These are phyloP conservation scores for Gymnopilus junonius DNA, from an alignment of 768 basidiomycete genomes.

Conservation along the genomic window DNA sequence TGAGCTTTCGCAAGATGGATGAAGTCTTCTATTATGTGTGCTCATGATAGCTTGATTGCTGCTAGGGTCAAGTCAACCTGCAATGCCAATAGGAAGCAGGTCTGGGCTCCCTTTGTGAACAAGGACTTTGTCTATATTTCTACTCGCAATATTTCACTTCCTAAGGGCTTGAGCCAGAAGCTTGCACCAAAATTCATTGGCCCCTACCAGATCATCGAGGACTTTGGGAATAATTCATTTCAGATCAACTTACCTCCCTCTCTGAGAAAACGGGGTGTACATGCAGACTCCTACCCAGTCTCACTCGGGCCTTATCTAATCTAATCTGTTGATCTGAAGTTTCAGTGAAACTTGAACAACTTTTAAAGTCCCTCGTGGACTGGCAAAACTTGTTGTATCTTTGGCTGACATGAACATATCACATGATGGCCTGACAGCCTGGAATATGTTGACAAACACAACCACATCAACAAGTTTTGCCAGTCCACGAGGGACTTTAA, in stretches of 20 bases:
- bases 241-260: conserved; percentile 8
- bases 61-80: conserved; percentile 33
- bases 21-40: conserved; percentile 30
- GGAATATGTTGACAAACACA: too few species aligned
- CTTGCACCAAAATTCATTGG: conserved; percentile 28
- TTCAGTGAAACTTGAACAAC: too few species aligned
- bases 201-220: conserved; percentile 19
- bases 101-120: conserved; percentile 13
- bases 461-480: too few species aligned
- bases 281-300: too few species aligned
- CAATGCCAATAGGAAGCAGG: conserved; percentile 30
- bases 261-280: conserved; percentile 26
- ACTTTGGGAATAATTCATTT: conserved; percentile 19
- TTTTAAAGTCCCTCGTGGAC: too few species aligned
- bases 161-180: conserved; percentile 26
- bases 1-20: conserved; percentile 19
- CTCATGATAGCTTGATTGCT: conserved; percentile 36
- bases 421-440: too few species aligned
- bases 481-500: too few species aligned
- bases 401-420: too few species aligned
- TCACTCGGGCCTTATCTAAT: too few species aligned
- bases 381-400: too few species aligned
- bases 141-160: conserved; percentile 22
- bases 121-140: conserved; percentile 26
- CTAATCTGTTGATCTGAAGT: too few species aligned